phyloP scores from a whole-genome alignment of 1,284 basidiomycete genomes.

The Sphaerobolus stellatus region DNA sequence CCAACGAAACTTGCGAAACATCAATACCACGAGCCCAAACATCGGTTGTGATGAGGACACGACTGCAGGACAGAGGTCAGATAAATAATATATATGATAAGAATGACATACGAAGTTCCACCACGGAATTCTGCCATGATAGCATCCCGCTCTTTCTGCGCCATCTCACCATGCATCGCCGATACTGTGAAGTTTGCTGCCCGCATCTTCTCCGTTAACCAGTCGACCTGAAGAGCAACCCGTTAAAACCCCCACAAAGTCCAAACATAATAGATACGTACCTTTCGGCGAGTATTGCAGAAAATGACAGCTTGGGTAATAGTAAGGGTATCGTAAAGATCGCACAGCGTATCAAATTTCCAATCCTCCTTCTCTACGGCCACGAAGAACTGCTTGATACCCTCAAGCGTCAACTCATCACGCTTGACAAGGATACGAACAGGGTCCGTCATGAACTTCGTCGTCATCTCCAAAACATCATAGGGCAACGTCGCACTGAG shows the following conservation, averaged over 20 bases:
- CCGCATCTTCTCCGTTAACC: constrained; percentile 98
- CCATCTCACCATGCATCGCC: constrained; percentile 99
- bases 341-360: constrained; percentile 99
- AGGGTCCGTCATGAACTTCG: constrained; percentile 99
- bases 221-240: constrained; percentile 73
- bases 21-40: constrained; percentile 99
- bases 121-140: constrained; percentile 99
- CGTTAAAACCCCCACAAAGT: neutral
- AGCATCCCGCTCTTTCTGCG: constrained; percentile 96
- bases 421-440: constrained; percentile 99
- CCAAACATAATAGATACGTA: constrained; percentile 29
- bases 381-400: constrained; percentile 99
- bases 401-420: constrained; percentile 98
- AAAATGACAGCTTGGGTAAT: constrained; percentile 99
- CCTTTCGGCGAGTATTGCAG: constrained; percentile 98
- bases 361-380: constrained; percentile 99
- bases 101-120: constrained; percentile 76
- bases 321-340: constrained; percentile 97
- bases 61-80: constrained; percentile 48
- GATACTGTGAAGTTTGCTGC: constrained; percentile 95
- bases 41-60: constrained; percentile 95
- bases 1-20: constrained; percentile 96
- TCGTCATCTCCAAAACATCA: constrained; percentile 99
- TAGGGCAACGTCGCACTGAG: constrained; percentile 95
- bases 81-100: constrained; percentile 7